These are phyloP conservation scores for Vitis vinifera DNA, from an alignment of 164 flowering plant genomes.

Conservation along the genomic window ASM3070453v1 NC_081817.1:222501-223000, in stretches of 20 bases:
- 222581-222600: slow-evolving; percentile 75
- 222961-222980: too few relatives aligned
- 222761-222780: not conserved
- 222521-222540: slow-evolving; percentile 72
- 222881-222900: not conserved
- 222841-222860: not conserved
- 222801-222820: not conserved
- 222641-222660: slow-evolving; percentile 1
- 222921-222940: too few relatives aligned
- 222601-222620: slow-evolving; percentile 64
- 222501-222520: slow-evolving; percentile 75
- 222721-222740: not conserved
- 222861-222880: not conserved
- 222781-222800: not conserved
- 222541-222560: slow-evolving; percentile 66
- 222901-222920: not conserved
- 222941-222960: too few relatives aligned
- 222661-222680: slow-evolving; percentile 11
- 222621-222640: slow-evolving; percentile 65
- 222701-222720: not conserved
- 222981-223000: too few relatives aligned
- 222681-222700: not conserved
- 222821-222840: not conserved
- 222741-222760: not conserved
- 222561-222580: slow-evolving; percentile 86